Base-by-base conservation (phyloP, 192 early-diverging fungal genomes). In the Chytriomyces confervae region DNA sequence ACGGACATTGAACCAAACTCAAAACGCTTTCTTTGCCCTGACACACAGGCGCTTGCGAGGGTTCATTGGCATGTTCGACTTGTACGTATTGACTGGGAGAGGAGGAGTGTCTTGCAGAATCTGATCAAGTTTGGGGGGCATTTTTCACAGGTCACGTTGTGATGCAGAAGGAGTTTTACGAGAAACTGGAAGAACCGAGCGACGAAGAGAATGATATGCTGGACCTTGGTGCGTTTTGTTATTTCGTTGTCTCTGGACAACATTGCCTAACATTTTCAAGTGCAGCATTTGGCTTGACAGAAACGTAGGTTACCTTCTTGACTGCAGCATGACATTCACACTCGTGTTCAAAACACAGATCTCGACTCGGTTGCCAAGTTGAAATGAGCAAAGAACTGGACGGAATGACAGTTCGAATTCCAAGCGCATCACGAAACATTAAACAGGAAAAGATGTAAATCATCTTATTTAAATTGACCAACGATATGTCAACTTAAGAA, bases 131-230 rank as follows among this genome's bases (percentile, higher is more conserved):
- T 36, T 0, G 29, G 29, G 1, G 2, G n/a, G n/a, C n/a, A n/a
- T n/a, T n/a, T 10, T 71, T 2, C 7, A 77, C 48, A 81, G 79
- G 85, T 85, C 97, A 98, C 82, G 92, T 98, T 45, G 93, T 98
- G 29, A 81, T 95, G 70, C 93, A 94, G 1, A 90, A 89, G 27
- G 83, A 92, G 36, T 90, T 92, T 72, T 98, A 91, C 83, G 89
- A 94, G 48, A 91, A 89, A 73, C 86, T 98, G 65, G 93, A 93
- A 23, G 96, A 97, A 80, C 97, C 97, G 3, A 90, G 92, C 6
- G 97, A 98, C 81, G 97, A 98, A 79, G 97, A 98, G 75, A 96
- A 97, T 78, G 97, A 98, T 82, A 97, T 98, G 96, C 82, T 98
- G 57, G 97, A 98, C 85, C 77, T 98, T 77, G 29, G 29, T 36